phyloP scores from a whole-genome alignment of 495 filamentous ascomycete genomes.

The Podospora pseudopauciseta region DNA sequence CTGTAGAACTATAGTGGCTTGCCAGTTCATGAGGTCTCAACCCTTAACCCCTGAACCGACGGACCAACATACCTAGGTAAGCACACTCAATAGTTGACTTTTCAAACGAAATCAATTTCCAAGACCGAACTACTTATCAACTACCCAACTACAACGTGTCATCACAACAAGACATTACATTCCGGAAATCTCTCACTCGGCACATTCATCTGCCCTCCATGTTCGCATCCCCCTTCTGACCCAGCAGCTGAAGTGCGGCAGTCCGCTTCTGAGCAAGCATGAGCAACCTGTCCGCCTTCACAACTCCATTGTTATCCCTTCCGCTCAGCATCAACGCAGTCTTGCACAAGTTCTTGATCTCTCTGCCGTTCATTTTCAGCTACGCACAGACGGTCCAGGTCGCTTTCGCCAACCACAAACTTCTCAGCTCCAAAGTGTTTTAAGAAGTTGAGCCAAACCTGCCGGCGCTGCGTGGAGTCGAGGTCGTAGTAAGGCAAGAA shows the following conservation, averaged over 20 bases:
- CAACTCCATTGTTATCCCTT: slow-evolving; percentile 5
- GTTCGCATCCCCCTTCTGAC: slow-evolving; percentile 1
- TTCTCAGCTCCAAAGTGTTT: slow-evolving; percentile 20
- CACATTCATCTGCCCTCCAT: slow-evolving; percentile 1
- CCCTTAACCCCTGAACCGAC: background rate
- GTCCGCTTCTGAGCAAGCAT: slow-evolving; percentile 24
- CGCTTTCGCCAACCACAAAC: slow-evolving; percentile 22
- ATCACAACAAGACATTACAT: too few relatives aligned
- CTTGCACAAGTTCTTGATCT: slow-evolving; percentile 51
- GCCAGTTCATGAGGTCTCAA: background rate
- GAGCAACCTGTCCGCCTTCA: slow-evolving; percentile 16
- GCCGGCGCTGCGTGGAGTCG: slow-evolving; percentile 23
- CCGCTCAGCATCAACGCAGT: slow-evolving; percentile 29
- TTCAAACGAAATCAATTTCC: background rate
- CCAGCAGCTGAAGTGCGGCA: slow-evolving; percentile 20
- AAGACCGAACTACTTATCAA: background rate
- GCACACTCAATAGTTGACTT: too few relatives aligned
- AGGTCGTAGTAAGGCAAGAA: slow-evolving; percentile 39
- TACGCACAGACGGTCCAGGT: slow-evolving; percentile 28
- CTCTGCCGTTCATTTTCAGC: slow-evolving; percentile 29
- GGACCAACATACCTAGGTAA: too few relatives aligned
- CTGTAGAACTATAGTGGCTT: too few relatives aligned
- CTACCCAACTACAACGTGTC: too few relatives aligned
- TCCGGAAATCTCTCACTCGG: too few relatives aligned
- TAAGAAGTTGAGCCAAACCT: slow-evolving; percentile 30